Percentiles rank a stretch among this genome's conserved stretches.
Conservation (phyloP, 441 rosid species). For the Pelargonium cotyledonis region DNA sequence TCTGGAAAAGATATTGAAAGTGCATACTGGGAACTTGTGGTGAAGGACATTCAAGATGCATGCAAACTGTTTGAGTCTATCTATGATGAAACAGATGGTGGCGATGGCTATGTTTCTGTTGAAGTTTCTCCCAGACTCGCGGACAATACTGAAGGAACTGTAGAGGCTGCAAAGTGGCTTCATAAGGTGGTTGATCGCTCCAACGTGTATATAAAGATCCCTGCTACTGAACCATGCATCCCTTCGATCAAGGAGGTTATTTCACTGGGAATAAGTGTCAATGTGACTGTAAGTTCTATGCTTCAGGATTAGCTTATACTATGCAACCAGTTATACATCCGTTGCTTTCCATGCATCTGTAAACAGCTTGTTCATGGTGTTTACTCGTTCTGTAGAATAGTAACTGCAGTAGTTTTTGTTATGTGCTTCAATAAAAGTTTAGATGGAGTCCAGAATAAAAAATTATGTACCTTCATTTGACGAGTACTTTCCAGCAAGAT, state of each 20-base stretch:
- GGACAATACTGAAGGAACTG: constrained; percentile 75
- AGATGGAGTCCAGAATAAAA: not conserved
- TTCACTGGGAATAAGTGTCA: constrained; percentile 81
- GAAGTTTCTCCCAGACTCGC: constrained; percentile 97
- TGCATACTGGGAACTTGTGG: constrained; percentile 96
- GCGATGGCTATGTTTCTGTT: constrained; percentile 92
- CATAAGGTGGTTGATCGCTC: constrained; percentile 74
- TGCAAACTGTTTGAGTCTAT: constrained; percentile 91
- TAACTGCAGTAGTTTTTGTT: not conserved
- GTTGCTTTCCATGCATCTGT: not conserved
- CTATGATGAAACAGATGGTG: constrained; percentile 83
- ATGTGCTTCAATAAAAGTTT: not conserved
- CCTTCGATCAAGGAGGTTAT: constrained; percentile 95
- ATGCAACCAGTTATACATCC: not conserved
- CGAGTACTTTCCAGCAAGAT: too few species aligned
- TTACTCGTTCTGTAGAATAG: not conserved
- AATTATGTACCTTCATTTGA: not conserved
- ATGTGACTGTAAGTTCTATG: constrained; percentile 72
- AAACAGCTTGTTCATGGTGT: not conserved
- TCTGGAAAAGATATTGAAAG: constrained; percentile 83
- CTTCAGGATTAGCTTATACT: constrained; percentile 6
- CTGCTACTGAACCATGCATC: constrained; percentile 92
- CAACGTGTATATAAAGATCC: constrained; percentile 92
- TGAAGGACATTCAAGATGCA: constrained; percentile 96
- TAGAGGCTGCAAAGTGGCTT: constrained; percentile 87